Evolutionary conservation across 2,329 filamentous ascomycete species (phyloP).

Genomic region (Plenodomus lindquistii): DNA sequence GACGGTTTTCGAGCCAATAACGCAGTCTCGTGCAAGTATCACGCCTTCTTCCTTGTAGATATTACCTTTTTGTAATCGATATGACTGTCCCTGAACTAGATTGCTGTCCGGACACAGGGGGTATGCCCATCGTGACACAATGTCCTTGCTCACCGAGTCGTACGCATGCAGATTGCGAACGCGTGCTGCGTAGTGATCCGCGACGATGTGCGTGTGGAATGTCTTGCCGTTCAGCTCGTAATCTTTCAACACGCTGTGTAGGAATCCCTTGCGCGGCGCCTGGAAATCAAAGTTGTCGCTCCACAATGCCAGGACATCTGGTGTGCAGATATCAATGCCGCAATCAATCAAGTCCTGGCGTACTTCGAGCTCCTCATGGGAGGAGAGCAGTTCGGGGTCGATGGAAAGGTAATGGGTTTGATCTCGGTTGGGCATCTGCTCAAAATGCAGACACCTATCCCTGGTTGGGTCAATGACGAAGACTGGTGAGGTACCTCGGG

Average conservation of each 20-base stretch:
- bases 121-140: constrained; percentile 85
- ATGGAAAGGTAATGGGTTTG: constrained; percentile 69
- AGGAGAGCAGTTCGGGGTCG: constrained; percentile 77
- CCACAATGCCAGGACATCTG: constrained; percentile 92
- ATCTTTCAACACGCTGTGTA: constrained; percentile 92
- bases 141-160: constrained; percentile 82
- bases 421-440: constrained; percentile 77
- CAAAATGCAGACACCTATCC: constrained; percentile 87
- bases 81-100: constrained; percentile 75
- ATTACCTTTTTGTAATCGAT: constrained; percentile 69
- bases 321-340: constrained; percentile 95
- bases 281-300: constrained; percentile 98
- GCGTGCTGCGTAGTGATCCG: constrained; percentile 81
- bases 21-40: constrained; percentile 70
- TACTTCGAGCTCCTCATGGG: constrained; percentile 76
- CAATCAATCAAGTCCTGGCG: constrained; percentile 89
- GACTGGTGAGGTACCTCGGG: constrained; percentile 73
- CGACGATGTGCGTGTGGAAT: constrained; percentile 87
- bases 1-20: constrained; percentile 69
- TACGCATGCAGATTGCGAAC: constrained; percentile 87
- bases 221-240: constrained; percentile 96
- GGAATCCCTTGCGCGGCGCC: constrained; percentile 81
- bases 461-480: constrained; percentile 84
- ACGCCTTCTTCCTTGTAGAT: constrained; percentile 81
- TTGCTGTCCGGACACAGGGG: constrained; percentile 91